Evolutionary conservation across 345 rosid genomes (phyloP), one percentile per base, ranked within the genome.

Genomic region (Eucalyptus regnans): DNA sequence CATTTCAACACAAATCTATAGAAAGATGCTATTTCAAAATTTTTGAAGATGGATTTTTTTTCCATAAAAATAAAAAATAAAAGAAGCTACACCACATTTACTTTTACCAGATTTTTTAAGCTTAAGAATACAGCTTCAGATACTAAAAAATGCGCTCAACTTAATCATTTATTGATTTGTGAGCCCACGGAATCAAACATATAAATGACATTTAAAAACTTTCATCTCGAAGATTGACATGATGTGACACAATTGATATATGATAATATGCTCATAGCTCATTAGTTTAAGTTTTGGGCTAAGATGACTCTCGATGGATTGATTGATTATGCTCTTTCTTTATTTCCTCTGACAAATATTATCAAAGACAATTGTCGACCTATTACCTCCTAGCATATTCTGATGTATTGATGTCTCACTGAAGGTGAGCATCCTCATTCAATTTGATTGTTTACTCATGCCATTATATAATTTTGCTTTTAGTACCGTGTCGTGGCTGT

Each of bases 401-500:
- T 3, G 3, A 76, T 37, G 27, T 37, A 31, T 76, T 37, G 83
- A 7, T 18, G 46, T 76, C 48, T 7, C 4, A 2, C 0, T 0
- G 7, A 37, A 37, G 25, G 25, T 0, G 46, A 2, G 27, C 7
- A 1, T 76, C 7, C 7, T 37, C 27, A 20, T 76, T 37, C 10
- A 18, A 37, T 37, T 76, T 9, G 27, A 3, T 37, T 20, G 6
- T 76, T 18, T 37, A 23, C 27, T 76, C 2, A 20, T 37, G 12
- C 2, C 4, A 20, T 11, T 5, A 5, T 37, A 37, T 71, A 18
- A 9, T 33, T 71, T 18, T 71, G 7, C 14, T 18, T 71, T 37
- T 1, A 8, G 12, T 10, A 3, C 1, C 0, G 0, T 17, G 7
- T 1, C 3, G 0, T 10, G 2, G 1, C 1, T 12, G 4, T 5